Evolutionary conservation across 2,329 filamentous ascomycete species (phyloP), one percentile per base, ranked within the genome.

Genomic region (Pyrenophora seminiperda): DNA sequence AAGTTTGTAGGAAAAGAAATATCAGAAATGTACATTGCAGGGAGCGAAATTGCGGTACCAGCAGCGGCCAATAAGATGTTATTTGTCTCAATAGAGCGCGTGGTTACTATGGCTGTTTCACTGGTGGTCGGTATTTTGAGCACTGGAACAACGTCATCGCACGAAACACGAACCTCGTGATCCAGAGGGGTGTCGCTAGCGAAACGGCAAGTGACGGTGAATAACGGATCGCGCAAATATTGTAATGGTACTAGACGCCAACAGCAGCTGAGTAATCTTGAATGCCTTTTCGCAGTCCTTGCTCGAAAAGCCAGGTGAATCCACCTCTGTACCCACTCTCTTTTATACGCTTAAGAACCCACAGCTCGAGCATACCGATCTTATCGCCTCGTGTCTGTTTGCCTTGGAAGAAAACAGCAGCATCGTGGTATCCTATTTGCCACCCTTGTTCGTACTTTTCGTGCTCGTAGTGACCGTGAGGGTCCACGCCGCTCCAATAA

Each of bases 301-400:
- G 76, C 62, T 80, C 79, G 59, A 75, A 81, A 60, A 80, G 75
- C 78, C 79, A 81, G n/a, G 77, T 73, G 53, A 74, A 76, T 14
- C 71, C 69, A 7, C 77, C 77, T 30, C 71, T 70, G 54, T 79
- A 75, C 2, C 78, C 78, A 49, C 75, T 77, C 55, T 84, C 81
- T 24, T 75, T 59, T 32, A 85, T 66, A 27, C 83, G 75, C 68
- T 82, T 84, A 63, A 80, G 68, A 11, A 79, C 67, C 83, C 83
- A 85, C n/a, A 83, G 56, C 50, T 85, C 82, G 32, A 83, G 53
- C 64, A 77, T 79, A 6, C 82, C 82, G 66, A 85, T 82, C 61
- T 73, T 79, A 62, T 84, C 81, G 2, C 62, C 61, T 36, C 56
- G 56, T 0, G 65, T 63, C 27, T 74, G 71, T 55, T 74, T 73